Percentiles rank a stretch among this genome's conserved stretches.
phyloP scores from a whole-genome alignment of 2,329 filamentous ascomycete species.

The Microsporum audouinii region DNA sequence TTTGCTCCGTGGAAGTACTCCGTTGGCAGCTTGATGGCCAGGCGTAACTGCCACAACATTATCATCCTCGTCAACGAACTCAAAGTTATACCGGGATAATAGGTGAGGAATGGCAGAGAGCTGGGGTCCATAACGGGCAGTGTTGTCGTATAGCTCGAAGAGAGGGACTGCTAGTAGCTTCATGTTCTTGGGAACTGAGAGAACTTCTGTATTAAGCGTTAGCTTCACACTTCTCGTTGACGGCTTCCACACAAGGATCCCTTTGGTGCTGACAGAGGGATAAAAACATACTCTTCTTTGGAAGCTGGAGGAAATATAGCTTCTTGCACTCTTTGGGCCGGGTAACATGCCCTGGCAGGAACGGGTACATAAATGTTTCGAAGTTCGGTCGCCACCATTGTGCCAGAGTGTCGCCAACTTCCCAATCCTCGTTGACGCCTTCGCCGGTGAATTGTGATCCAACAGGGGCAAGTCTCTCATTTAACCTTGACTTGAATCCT shows the following conservation, averaged over 20 bases:
- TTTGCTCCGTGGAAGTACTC: conserved; percentile 47
- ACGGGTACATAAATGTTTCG: conserved; percentile 99
- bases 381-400: conserved; percentile 99
- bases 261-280: background rate
- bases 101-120: conserved; percentile 93
- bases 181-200: conserved; percentile 99
- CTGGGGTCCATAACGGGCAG: conserved; percentile 84
- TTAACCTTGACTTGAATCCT: conserved; percentile 87
- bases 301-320: conserved; percentile 91
- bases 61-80: conserved; percentile 89
- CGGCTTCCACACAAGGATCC: background rate
- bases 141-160: conserved; percentile 98
- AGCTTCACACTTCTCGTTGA: background rate
- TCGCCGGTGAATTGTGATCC: conserved; percentile 69
- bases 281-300: conserved; percentile 63
- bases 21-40: conserved; percentile 51
- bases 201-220: conserved; percentile 52
- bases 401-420: conserved; percentile 85
- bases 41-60: conserved; percentile 78
- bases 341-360: conserved; percentile 90
- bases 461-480: conserved; percentile 88
- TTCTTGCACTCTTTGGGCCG: conserved; percentile 99
- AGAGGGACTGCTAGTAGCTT: conserved; percentile 93
- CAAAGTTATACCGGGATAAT: conserved; percentile 90
- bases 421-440: conserved; percentile 85